Base-by-base conservation (phyloP, 345 rosid genomes). In the Boechera divaricarpa region DNA sequence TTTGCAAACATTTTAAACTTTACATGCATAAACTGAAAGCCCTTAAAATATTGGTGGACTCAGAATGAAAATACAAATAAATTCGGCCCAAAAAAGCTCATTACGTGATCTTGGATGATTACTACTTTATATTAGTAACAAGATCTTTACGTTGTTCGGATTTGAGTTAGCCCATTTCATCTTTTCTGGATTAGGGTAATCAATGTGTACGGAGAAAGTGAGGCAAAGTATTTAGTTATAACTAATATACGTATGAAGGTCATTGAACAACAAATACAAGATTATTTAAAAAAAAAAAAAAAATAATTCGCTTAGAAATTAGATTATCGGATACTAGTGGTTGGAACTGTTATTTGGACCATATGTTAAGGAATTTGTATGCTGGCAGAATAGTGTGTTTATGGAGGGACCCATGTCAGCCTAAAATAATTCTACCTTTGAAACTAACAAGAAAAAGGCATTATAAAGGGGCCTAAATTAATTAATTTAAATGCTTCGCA, bases 301-400 rank as follows among this genome's bases (percentile, higher is more conserved):
- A 5, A 53, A 35, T 57, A 16, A 49, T 51, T 68, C 1, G 62
- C 9, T 18, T 16, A 49, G 18, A 2, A 9, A 21, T 51, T 18
- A 13, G 55, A 69, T 62, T 13, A 69, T 61, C 69, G 70, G 73
- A 75, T 12, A 47, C 55, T 62, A 63, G 76, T 77, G 71, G 76
- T 70, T 77, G 71, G 80, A 69, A 69, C 70, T 76, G 69, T 69
- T 69, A 42, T 63, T 70, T 63, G 80, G 80, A 54, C 80, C 80
- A 62, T 77, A 77, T 54, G 66, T 48, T 68, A 63, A 70, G 71
- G 67, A 77, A 70, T 70, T 70, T 70, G 71, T 45, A 45, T 63
- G 80, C 76, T 77, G 76, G 76, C 80, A 70, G 44, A 64, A 63
- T 63, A 63, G 76, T 70, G 59, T 35, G 49, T 63, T 63, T 33